Percentiles rank a stretch among this genome's conserved stretches.
phyloP scores from a whole-genome alignment of 2,329 filamentous ascomycete species.

The Fusarium citri region DNA sequence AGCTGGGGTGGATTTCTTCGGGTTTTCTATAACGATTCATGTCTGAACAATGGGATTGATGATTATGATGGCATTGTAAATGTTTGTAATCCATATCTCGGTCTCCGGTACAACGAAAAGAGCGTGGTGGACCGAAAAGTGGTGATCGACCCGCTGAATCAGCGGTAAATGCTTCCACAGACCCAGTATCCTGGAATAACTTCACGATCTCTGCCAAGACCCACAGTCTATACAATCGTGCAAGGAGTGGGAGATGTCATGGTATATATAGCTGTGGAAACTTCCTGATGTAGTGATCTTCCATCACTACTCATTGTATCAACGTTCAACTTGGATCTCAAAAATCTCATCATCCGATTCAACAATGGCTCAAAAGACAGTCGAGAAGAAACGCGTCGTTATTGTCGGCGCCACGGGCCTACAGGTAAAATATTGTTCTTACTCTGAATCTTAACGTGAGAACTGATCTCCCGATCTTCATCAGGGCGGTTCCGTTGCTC shows the following conservation, averaged over 20 bases:
- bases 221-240: not conserved
- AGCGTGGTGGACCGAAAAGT: not conserved
- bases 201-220: not conserved
- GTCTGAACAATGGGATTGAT: rapidly evolving
- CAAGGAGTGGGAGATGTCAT: rapidly evolving
- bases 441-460: no score
- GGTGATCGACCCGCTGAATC: not conserved
- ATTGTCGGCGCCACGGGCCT: slow-evolving; percentile 1
- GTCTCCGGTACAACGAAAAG: not conserved
- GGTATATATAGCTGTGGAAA: not conserved
- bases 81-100: not conserved
- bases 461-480: no score
- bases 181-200: not conserved
- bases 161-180: not conserved
- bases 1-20: rapidly evolving
- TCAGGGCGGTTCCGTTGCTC: slow-evolving; percentile 5
- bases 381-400: not conserved
- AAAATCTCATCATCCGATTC: not conserved
- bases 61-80: rapidly evolving
- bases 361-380: not conserved
- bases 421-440: not conserved
- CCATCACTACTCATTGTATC: not conserved
- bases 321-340: no score
- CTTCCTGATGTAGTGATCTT: rapidly evolving
- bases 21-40: not conserved